phyloP scores from a whole-genome alignment of 805 yeast genomes.

The Saccharomyces eubayanus region DNA sequence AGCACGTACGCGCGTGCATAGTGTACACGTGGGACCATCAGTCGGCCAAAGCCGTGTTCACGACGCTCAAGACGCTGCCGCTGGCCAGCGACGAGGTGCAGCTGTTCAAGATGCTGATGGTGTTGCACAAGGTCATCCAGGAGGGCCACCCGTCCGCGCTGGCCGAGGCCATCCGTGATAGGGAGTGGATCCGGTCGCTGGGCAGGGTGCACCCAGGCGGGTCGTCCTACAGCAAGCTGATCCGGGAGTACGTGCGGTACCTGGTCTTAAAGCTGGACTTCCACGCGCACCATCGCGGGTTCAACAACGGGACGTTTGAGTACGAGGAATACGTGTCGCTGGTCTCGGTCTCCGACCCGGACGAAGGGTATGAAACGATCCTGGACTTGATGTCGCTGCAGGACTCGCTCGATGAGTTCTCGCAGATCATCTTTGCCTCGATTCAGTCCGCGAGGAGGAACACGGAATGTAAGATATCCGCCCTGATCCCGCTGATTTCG shows the following conservation, averaged over 20 bases:
- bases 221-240: conserved; percentile 59
- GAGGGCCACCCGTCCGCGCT: conserved; percentile 91
- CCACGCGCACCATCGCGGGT: conserved; percentile 78
- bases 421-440: conserved; percentile 65
- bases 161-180: conserved; percentile 69
- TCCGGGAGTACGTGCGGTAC: conserved; percentile 66
- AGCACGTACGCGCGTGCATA: conserved; percentile 91
- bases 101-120: conserved; percentile 74
- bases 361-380: conserved; percentile 88
- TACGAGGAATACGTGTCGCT: conserved; percentile 90
- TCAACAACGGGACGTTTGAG: conserved; percentile 84
- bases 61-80: conserved; percentile 69
- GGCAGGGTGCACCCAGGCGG: conserved; percentile 44
- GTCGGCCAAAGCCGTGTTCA: conserved; percentile 78
- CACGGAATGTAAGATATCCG: conserved; percentile 71
- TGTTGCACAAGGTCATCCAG: conserved; percentile 87
- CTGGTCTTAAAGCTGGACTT: conserved; percentile 68
- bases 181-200: conserved; percentile 69
- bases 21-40: conserved; percentile 96
- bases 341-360: conserved; percentile 82
- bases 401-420: conserved; percentile 73
- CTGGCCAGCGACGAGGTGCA: conserved; percentile 72
- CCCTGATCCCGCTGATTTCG: conserved; percentile 81
- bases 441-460: conserved; percentile 44
- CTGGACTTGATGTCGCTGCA: conserved; percentile 79